A percentile compares a stretch with the other conserved stretches of the same genome.
phyloP scores from a whole-genome alignment of 2,329 filamentous ascomycete genomes.

The Endocalyx cinctus region DNA sequence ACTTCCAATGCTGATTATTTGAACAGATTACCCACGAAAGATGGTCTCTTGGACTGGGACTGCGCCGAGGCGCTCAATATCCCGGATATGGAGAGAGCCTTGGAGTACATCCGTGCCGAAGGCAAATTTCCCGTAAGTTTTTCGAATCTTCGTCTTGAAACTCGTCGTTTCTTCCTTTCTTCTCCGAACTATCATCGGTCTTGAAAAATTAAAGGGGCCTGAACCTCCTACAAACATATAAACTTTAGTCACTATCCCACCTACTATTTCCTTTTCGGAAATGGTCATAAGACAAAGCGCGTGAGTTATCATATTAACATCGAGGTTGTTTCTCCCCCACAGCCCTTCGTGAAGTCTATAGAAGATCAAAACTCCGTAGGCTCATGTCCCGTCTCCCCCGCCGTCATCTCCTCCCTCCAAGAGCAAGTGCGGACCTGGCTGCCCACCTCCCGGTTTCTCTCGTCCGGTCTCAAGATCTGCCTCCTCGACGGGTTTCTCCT shows the following conservation, averaged over 20 bases:
- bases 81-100: conserved; percentile 58
- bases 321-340: too few species aligned
- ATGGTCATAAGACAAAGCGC: too few species aligned
- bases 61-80: conserved; percentile 76
- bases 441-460: conserved; percentile 17
- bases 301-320: too few species aligned
- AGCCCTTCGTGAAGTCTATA: conserved; percentile 49
- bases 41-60: conserved; percentile 83
- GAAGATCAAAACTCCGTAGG: conserved; percentile 62
- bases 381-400: conserved; percentile 44
- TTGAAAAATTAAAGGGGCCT: too few species aligned
- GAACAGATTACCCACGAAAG: conserved; percentile 48
- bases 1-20: not conserved
- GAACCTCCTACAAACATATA: not conserved
- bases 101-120: conserved; percentile 65
- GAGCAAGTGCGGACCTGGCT: conserved; percentile 44
- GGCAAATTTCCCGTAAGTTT: conserved; percentile 59
- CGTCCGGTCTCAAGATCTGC: conserved; percentile 47
- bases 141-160: too few species aligned
- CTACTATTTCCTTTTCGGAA: too few species aligned
- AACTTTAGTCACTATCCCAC: too few species aligned
- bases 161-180: too few species aligned
- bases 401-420: conserved; percentile 42
- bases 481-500: conserved; percentile 88
- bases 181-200: too few species aligned